These are phyloP conservation scores for Metschnikowia corniflorae DNA, from an alignment of 805 yeast species.

Conservation along the genomic window DNA sequence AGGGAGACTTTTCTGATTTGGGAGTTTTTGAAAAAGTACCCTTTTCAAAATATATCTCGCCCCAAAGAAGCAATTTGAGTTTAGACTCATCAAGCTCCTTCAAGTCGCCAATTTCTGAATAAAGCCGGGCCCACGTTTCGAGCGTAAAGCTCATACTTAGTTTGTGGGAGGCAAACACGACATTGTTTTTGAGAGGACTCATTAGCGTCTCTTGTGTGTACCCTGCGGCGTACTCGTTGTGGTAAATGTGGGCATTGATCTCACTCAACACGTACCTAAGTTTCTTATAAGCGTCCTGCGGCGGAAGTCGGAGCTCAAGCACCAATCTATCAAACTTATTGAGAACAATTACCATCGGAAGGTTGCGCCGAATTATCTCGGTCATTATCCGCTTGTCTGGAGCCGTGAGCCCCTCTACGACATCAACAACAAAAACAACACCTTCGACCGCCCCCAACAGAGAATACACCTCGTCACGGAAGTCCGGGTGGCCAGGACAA, in stretches of 20 bases:
- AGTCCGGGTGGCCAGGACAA: slow-evolving; percentile 90
- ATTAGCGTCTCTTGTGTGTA: slow-evolving; percentile 30
- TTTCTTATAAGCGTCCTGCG: slow-evolving; percentile 68
- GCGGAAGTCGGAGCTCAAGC: slow-evolving; percentile 73
- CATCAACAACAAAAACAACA: slow-evolving; percentile 71
- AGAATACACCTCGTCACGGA: slow-evolving; percentile 67
- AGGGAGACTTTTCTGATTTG: slow-evolving; percentile 15
- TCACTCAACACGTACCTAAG: slow-evolving; percentile 57
- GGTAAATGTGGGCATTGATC: slow-evolving; percentile 52
- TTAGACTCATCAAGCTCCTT: slow-evolving; percentile 23
- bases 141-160: slow-evolving; percentile 65
- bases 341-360: slow-evolving; percentile 57
- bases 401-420: slow-evolving; percentile 73
- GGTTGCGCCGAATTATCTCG: slow-evolving; percentile 46
- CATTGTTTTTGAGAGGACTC: slow-evolving; percentile 65
- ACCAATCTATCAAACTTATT: slow-evolving; percentile 87
- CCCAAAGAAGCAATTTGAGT: slow-evolving; percentile 70
- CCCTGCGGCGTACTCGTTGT: slow-evolving; percentile 24
- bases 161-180: slow-evolving; percentile 69
- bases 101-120: slow-evolving; percentile 16
- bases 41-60: slow-evolving; percentile 55
- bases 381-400: slow-evolving; percentile 49
- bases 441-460: slow-evolving; percentile 62
- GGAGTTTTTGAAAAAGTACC: slow-evolving; percentile 40
- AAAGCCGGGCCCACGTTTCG: slow-evolving; percentile 56